Base-by-base conservation (phyloP, 83 land plant genomes). In the Picea abies region DNA sequence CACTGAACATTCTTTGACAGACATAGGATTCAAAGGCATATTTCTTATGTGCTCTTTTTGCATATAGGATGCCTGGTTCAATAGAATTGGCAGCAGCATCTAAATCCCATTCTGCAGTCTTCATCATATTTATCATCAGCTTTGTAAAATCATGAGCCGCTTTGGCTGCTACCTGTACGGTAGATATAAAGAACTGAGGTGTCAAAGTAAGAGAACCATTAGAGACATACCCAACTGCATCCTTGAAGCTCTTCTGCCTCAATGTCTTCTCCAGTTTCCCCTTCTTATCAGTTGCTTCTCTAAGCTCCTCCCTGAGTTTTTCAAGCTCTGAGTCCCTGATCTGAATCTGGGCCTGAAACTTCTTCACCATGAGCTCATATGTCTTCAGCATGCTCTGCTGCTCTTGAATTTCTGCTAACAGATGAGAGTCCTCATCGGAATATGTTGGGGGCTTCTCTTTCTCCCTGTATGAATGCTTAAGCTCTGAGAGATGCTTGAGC, bases 61-160 rank as follows among this genome's bases (percentile, higher is more conserved):
- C 93, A 85, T 94, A 96, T 26, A 79, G 73, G 8, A 92, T 88
- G 47, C 71, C 82, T 0, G 93, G 89, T 76, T 90, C 95, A 32
- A 96, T 90, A 3, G 97, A 85, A 60, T 91, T 83, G 23, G 98
- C 93, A 8, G 98, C 98, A 17, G 93, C 91, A 84, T 96, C 98
- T 72, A 96, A 92, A 84, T 96, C 97, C 98, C 98, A 96, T 0
- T 91, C 89, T 39, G 94, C 93, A 7, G 85, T 90, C 86, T 94
- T 94, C 96, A 96, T 92, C 90, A 94, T 84, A 80, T 87, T 91
- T 69, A 92, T 93, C 81, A 96, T 76, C 7, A 96, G 92, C 79
- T 96, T 96, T n/a, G 95, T 88, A 78, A 96, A 96, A 71, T 86
- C 91, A 83, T 89, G 93, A 39, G 93, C 90, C 11, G 95, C 90